phyloP scores from a whole-genome alignment of 139 green algal genomes.

The Tetradesmus obliquus region DNA sequence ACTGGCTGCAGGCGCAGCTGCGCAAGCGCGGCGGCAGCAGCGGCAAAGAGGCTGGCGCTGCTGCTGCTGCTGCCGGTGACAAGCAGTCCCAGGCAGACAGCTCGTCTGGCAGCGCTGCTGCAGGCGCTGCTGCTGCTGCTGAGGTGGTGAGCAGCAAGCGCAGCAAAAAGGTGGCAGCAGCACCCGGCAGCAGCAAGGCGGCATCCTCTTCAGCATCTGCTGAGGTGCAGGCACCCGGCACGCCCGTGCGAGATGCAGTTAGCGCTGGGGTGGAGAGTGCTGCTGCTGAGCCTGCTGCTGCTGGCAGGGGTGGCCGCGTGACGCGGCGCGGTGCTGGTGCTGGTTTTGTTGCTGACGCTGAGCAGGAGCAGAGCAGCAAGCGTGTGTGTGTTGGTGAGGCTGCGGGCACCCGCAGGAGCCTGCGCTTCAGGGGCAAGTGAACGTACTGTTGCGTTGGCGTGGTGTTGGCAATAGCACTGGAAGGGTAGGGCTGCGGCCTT shows the following conservation, averaged over 20 bases:
- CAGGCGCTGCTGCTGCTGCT: slow-evolving; percentile 3
- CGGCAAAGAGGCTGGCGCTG: background rate
- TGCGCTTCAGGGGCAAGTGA: background rate
- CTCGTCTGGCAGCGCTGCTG: background rate
- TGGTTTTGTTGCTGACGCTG: background rate
- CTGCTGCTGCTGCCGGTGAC: background rate
- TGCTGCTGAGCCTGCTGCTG: background rate
- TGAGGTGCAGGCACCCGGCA: background rate
- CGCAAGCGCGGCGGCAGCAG: slow-evolving; percentile 17
- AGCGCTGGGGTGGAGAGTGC: background rate
- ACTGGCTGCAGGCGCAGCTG: slow-evolving; percentile 69
- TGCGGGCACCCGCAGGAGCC: slow-evolving; percentile 1
- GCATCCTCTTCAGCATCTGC: background rate
- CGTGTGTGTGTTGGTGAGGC: slow-evolving; percentile 26
- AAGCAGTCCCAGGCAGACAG: background rate
- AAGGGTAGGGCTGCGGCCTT: too few relatives aligned
- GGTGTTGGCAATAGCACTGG: background rate
- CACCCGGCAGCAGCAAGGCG: background rate
- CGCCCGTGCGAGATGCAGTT: background rate
- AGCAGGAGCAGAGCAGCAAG: slow-evolving; percentile 1
- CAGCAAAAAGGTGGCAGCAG: background rate
- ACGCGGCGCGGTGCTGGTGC: slow-evolving; percentile 12
- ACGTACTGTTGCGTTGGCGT: background rate
- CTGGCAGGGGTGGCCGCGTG: background rate
- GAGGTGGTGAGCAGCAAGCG: background rate